Base-by-base conservation (phyloP, 768 basidiomycete genomes). In the Russula sp. region DNA sequence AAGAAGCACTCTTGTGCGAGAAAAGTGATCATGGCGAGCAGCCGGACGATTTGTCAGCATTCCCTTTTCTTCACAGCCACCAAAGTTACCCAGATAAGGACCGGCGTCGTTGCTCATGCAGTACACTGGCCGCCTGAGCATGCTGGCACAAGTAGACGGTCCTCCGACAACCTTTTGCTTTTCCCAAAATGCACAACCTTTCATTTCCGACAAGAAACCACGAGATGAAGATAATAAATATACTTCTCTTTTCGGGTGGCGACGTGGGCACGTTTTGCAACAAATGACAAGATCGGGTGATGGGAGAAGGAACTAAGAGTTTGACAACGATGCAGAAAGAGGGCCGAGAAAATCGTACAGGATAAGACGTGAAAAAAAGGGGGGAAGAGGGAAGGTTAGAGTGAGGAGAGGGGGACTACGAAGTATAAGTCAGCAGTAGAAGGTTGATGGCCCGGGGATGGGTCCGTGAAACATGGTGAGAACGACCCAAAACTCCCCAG, bases 371-470 rank as follows among this genome's bases (percentile, higher is more conserved):
- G 10, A 49, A 59, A 34, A 53, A 18, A 0, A 47, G 14, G 35
- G 27, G 35, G 18, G 27, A 39, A 20, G 27, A n/a, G 18, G 32
- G 10, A 3, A 27, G 32, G 18, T 35, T 20, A 22, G 18, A 45
- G 32, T 14, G 27, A 32, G 48, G 9, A 32, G 48, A 8, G 11
- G 48, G 42, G 14, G 42, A 60, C 45, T 44, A 44, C 44, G 59
- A 60, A 32, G 42, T 45, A 53, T 59, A 60, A 53, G 20, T 53
- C 50, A 60, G 51, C 5, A 32, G 18, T 42, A 44, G 51, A 20
- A 45, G 45, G n/a, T 20, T 10, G 45, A 45, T 45, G 39, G n/a
- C n/a, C n/a, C n/a, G n/a, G n/a, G 31, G 47, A 11, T 59, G 58
- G 40, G 57, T 51, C 37, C 31, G 57, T 42, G 13, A 51, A 31